Base-by-base conservation (phyloP, 2,329 filamentous ascomycete species). In the Talaromyces sp. region DNA sequence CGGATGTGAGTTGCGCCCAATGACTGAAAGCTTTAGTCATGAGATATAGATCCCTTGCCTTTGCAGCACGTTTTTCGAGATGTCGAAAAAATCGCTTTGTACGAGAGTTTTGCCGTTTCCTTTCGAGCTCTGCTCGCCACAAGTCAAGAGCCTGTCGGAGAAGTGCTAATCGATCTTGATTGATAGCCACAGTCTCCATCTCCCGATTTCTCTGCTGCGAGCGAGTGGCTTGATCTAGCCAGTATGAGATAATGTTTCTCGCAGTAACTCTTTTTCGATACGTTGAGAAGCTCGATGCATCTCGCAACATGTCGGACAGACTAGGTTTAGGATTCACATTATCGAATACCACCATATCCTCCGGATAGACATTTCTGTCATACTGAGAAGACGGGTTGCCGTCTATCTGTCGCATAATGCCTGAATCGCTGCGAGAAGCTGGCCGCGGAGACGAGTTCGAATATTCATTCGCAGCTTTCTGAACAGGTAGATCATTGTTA, bases 1-100 rank as follows among this genome's bases (percentile, higher is more conserved):
- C 87, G 6, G 82, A 83, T 11, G 90, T 84, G 60, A 84, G 81
- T 63, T 85, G 83, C 11, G 85, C 84, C 92, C 92, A 96, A 68
- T 90, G 87, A 1, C 82, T 84, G 64, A 91, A 87, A 2, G 85
- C 84, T 73, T 87, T 88, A 3, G 83, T 85, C 65, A 89, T 75
- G 7, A 92, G 80, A 69, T 87, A 89, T 11, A 90, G 77, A 71
- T 90, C 83, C 66, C 90, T 85, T 54, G 88, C 88, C 69, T 85
- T 84, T 1, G 79, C 81, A 35, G 89, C 89, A 54, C 87, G 84
- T 60, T 77, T 80, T 72, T 88, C 86, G 16, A 88, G 77, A 58
- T 82, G 81, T 19, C 79, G 78, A 68, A 83, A 87, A 68, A 86
- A 87, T 43, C 76, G 77, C 58, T 85, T 80, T 7, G 81, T 85